Conservation (phyloP, 495 filamentous ascomycete genomes). For the Penicillium diatomitis region DNA sequence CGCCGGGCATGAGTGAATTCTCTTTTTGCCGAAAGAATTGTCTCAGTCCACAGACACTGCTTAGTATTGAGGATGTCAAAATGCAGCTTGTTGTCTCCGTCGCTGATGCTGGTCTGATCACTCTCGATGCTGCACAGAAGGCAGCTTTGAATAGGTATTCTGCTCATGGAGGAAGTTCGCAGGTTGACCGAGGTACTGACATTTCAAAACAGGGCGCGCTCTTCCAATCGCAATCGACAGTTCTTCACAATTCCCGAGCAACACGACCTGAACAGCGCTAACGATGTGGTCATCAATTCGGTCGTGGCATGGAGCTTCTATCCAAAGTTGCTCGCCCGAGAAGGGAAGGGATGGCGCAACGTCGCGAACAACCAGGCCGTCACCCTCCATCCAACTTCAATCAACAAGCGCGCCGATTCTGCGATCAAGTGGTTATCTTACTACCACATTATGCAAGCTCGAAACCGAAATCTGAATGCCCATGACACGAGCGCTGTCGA, state of each 20-base stretch:
- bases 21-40: slow-evolving; percentile 91
- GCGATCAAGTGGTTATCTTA: slow-evolving; percentile 73
- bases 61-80: slow-evolving; percentile 90
- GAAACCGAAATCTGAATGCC: slow-evolving; percentile 72
- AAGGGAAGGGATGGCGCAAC: slow-evolving; percentile 86
- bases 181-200: slow-evolving; percentile 7
- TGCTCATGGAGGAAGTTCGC: background rate
- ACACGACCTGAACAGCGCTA: slow-evolving; percentile 63
- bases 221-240: slow-evolving; percentile 50
- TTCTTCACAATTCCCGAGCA: slow-evolving; percentile 74
- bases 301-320: slow-evolving; percentile 92
- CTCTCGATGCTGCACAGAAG: slow-evolving; percentile 60
- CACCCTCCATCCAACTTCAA: slow-evolving; percentile 71
- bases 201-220: slow-evolving; percentile 30
- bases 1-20: slow-evolving; percentile 56
- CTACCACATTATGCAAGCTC: slow-evolving; percentile 91
- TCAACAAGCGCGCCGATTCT: slow-evolving; percentile 63
- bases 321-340: slow-evolving; percentile 77
- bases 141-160: slow-evolving; percentile 48
- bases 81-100: slow-evolving; percentile 76
- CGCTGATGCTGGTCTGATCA: slow-evolving; percentile 72
- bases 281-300: slow-evolving; percentile 65
- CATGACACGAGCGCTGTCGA: slow-evolving; percentile 81
- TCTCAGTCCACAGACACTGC: slow-evolving; percentile 70
- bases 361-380: slow-evolving; percentile 84